phyloP scores from a whole-genome alignment of 768 basidiomycete species.

The Mrakia gelida region DNA sequence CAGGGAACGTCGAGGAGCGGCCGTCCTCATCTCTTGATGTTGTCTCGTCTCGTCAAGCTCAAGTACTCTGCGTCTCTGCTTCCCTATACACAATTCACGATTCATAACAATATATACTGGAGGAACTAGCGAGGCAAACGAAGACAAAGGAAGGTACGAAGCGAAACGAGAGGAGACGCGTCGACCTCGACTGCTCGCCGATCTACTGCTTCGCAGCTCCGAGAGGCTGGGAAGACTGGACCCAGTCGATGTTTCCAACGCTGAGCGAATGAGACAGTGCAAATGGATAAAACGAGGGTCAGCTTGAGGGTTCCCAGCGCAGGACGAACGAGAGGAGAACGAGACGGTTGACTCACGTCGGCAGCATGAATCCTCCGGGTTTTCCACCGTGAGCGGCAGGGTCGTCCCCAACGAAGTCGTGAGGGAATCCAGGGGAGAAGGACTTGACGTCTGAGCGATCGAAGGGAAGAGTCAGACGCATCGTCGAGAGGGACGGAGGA shows the following conservation, averaged over 20 bases:
- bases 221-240: background rate
- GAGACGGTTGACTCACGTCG: background rate
- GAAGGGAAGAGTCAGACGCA: too few relatives aligned
- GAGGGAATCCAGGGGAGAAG: conserved; percentile 26
- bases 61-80: too few relatives aligned
- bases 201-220: background rate
- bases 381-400: background rate
- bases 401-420: conserved; percentile 18
- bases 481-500: background rate
- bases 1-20: too few relatives aligned
- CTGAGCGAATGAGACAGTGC: background rate
- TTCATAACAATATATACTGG: too few relatives aligned
- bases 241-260: conserved; percentile 1
- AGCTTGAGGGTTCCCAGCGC: too few relatives aligned
- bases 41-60: too few relatives aligned
- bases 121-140: too few relatives aligned
- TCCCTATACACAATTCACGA: too few relatives aligned
- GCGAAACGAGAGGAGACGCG: too few relatives aligned
- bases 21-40: too few relatives aligned
- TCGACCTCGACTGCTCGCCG: background rate
- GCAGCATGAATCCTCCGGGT: background rate
- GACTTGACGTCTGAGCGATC: background rate
- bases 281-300: background rate
- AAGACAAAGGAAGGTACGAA: too few relatives aligned
- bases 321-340: background rate